Base-by-base conservation (phyloP, 129 eudicot species). In the Flaveria robusta region DNA sequence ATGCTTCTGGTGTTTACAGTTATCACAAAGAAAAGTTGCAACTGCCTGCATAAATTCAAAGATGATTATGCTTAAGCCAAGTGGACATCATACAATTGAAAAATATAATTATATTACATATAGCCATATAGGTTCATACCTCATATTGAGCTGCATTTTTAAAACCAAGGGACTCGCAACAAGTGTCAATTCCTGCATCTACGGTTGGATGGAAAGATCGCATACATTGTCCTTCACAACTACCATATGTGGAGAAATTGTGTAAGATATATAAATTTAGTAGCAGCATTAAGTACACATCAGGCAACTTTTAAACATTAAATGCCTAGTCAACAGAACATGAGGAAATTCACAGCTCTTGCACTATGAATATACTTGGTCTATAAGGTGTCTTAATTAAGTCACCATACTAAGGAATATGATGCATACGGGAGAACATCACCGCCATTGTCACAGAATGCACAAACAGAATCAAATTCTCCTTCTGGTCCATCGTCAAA, bases 161-260 rank as follows among this genome's bases (percentile, higher is more conserved):
- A 63, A 78, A 85, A 76, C 94, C 86, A 77, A 92, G 96, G 69
- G 96, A 86, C 74, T 83, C 90, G 72, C 98, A 92, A 13, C 0
- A 46, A 7, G 90, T 74, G 5, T 85, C 90, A 67, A 74, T 64
- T 55, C 92, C 98, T 16, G 92, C 75, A 41, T 82, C 85, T 72
- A 74, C 19, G 16, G 96, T 92, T 73, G 94, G 86, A 85, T 92
- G 98, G 70, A 92, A 92, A 66, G 98, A 92, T 80, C 96, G 84
- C 77, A 90, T 75, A 76, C 98, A 92, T 81, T 82, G 81, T 29
- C 90, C 96, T 87, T 90, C 96, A 82, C 98, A 92, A 41, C 98
- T 92, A 87, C 79, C 75, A 68, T 74, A 43, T 8, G 56, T 16
- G 68, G 41, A 81, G 39, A 80, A 76, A 9, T 54, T 29, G 27